Conservation (phyloP, 2,329 filamentous ascomycete species). For the Zopfia rhizophila region DNA sequence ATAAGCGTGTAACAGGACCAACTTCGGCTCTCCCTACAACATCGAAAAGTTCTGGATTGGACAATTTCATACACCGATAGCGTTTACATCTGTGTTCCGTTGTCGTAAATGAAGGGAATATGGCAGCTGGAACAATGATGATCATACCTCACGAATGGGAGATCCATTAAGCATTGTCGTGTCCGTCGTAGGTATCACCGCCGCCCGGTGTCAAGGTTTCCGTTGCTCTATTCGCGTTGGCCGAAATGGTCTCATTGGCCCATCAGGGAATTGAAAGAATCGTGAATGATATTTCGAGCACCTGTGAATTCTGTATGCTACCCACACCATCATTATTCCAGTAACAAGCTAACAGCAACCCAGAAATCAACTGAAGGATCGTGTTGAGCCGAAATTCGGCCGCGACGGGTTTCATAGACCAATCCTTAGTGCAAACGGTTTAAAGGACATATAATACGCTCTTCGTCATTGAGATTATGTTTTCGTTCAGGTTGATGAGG, state of each 20-base stretch:
- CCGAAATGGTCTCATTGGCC: conserved; percentile 14
- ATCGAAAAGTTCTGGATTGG: no score
- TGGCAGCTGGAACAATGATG: no score
- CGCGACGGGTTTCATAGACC: conserved; percentile 9
- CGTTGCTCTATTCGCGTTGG: conserved; percentile 16
- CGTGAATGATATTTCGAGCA: conserved; percentile 22
- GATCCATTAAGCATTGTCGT: conserved; percentile 22
- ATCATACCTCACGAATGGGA: no score
- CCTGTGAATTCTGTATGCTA: conserved; percentile 19
- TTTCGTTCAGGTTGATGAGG: neutral
- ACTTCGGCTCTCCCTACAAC: no score
- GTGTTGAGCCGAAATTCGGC: conserved; percentile 11
- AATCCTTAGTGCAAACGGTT: conserved; percentile 10
- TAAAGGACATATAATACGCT: neutral
- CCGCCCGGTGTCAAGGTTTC: conserved; percentile 16
- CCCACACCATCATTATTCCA: neutral
- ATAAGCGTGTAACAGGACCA: no score
- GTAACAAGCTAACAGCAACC: no score
- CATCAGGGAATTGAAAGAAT: conserved; percentile 11
- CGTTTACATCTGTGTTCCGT: no score
- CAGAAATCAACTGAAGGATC: conserved; percentile 16
- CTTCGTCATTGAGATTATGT: conserved; percentile 1
- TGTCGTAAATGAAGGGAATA: no score
- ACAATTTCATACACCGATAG: no score
- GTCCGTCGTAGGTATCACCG: conserved; percentile 17